Base-by-base conservation (phyloP, 306 rosid genomes). In the Dryas alaskensis region DNA sequence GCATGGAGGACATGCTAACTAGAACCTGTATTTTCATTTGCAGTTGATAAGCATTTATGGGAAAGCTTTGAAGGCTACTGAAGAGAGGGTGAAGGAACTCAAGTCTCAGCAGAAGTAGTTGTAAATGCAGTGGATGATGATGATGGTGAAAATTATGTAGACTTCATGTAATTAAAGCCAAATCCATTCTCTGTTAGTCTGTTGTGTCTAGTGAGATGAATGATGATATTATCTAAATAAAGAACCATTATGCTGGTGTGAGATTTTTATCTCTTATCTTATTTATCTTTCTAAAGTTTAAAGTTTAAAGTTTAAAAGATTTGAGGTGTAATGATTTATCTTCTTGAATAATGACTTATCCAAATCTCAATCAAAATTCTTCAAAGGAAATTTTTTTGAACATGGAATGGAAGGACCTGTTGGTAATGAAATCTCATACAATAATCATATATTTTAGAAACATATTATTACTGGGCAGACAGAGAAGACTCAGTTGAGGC, bases 11-110 rank as follows among this genome's bases (percentile, higher is more conserved):
- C n/a, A 25, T 57, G 55, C 58, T 55, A 49, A 53, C 31, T 6
- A 8, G 65, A 67, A 37, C 67, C 31, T 49, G 11, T 66, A 16
- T 57, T 63, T 72, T 65, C 7, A 39, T 39, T 80, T 66, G 60
- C 93, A 94, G 99, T 69, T 92, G 49, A 92, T 90, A 78, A 84
- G 81, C 83, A 88, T 59, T 4, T 94, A 84, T 59, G 99, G 97
- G 42, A 86, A 92, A 57, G 97, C 99, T 57, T 52, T 94, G 58
- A 88, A 81, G 84, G 85, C 62, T 0, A 94, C 97, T 0, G 99
- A 94, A 79, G 75, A 87, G 69, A 83, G 82, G 84, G 97, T 94
- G 80, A 76, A 87, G 69, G 96, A 92, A 70, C 96, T 88, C 84
- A 90, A 92, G 82, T 88, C 96, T 72, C 84, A 83, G 76, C 82